These are phyloP conservation scores for Pseudogymnoascus sp. DNA, from an alignment of 2,329 filamentous ascomycete species.

Conservation along the genomic window DNA sequence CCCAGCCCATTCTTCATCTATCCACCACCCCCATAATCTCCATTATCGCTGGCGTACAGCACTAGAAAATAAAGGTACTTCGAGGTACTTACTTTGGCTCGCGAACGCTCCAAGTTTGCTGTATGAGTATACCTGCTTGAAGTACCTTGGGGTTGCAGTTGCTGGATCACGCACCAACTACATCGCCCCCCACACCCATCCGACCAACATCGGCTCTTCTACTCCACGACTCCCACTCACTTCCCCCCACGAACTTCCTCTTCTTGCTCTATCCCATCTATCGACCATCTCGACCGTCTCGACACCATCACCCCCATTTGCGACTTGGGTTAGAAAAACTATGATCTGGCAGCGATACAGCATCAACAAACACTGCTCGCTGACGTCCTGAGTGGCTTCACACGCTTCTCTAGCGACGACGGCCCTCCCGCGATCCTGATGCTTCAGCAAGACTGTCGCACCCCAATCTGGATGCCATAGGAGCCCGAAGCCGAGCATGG, in stretches of 20 bases:
- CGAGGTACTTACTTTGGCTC: neutral
- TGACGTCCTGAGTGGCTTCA: neutral
- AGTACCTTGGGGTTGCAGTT: neutral
- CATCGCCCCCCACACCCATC: neutral
- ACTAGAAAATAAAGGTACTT: neutral
- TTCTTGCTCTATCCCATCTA: neutral
- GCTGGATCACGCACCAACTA: neutral
- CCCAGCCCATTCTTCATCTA: neutral
- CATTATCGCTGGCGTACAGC: neutral
- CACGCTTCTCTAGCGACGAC: neutral
- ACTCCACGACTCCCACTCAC: neutral
- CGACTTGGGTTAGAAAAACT: neutral
- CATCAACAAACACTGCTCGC: neutral
- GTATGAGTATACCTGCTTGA: neutral
- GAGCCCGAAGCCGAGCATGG: conserved; percentile 37
- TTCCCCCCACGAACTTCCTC: neutral
- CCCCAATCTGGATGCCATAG: conserved; percentile 22
- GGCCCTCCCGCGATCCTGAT: neutral
- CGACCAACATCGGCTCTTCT: neutral
- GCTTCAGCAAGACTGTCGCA: neutral
- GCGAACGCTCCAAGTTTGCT: neutral
- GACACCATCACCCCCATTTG: neutral
- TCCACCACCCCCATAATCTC: neutral
- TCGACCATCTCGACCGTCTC: neutral
- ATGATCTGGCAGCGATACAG: neutral